Evolutionary conservation across 2,329 filamentous ascomycete genomes (phyloP).

Genomic region (Geosmithia putterillii): DNA sequence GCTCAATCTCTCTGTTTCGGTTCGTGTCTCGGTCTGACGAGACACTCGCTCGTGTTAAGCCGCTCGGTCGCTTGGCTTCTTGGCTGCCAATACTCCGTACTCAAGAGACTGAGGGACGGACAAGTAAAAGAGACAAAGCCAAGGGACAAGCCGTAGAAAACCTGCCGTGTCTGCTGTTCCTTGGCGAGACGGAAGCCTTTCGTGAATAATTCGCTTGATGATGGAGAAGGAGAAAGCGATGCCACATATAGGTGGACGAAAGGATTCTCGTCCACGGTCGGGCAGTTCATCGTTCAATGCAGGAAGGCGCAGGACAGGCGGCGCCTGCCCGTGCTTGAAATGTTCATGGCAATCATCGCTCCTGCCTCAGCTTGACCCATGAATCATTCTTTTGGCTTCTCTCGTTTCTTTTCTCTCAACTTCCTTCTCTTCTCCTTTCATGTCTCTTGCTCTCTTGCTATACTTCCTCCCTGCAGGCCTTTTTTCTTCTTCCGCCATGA

Average conservation of each 20-base stretch:
- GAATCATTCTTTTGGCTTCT: neutral
- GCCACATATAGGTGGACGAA: neutral
- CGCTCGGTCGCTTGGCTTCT: too few relatives aligned
- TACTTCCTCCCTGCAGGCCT: neutral
- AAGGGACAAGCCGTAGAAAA: too few relatives aligned
- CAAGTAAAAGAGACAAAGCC: too few relatives aligned
- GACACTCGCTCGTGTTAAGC: neutral
- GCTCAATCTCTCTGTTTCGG: neutral
- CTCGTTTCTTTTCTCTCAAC: neutral
- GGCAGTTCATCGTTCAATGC: neutral
- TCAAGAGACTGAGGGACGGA: too few relatives aligned
- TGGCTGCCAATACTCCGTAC: too few relatives aligned
- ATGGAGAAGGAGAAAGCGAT: neutral
- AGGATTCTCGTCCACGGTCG: neutral
- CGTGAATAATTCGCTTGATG: too few relatives aligned
- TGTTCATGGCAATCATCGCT: slow-evolving; percentile 6
- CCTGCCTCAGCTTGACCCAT: neutral
- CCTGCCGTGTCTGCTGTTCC: too few relatives aligned
- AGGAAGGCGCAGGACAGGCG: slow-evolving; percentile 11
- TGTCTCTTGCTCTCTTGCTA: neutral
- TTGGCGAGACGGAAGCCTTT: too few relatives aligned
- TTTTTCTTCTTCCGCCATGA: neutral
- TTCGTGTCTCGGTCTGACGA: neutral
- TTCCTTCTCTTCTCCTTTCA: neutral
- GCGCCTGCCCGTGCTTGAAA: neutral